phyloP scores from a whole-genome alignment of 78 protist genomes.

The Cavenderia fasciculata region DNA sequence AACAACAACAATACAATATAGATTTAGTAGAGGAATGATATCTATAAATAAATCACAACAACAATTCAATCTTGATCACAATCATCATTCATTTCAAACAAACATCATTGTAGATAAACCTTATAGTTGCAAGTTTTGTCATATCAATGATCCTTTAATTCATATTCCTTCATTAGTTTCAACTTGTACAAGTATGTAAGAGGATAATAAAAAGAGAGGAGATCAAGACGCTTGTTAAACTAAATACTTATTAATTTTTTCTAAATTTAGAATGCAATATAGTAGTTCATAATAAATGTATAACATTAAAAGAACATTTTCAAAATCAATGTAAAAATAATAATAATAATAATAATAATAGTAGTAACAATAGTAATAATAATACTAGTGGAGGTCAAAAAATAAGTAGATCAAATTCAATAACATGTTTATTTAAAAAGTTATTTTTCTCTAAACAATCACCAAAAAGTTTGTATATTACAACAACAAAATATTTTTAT shows the following conservation, averaged over 20 bases:
- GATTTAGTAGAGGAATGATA: too few relatives aligned
- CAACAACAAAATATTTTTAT: too few relatives aligned
- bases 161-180: neutral
- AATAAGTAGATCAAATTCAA: too few relatives aligned
- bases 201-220: too few relatives aligned
- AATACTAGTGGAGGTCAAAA: too few relatives aligned
- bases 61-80: neutral
- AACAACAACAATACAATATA: too few relatives aligned
- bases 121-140: neutral
- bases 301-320: neutral
- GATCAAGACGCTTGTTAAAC: neutral
- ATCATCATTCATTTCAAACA: neutral
- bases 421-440: too few relatives aligned
- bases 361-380: too few relatives aligned
- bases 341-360: too few relatives aligned
- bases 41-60: neutral
- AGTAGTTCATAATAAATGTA: conserved; percentile 34
- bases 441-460: too few relatives aligned
- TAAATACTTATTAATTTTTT: neutral
- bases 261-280: neutral
- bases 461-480: too few relatives aligned
- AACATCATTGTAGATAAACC: neutral
- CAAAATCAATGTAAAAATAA: neutral
- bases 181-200: conserved; percentile 12
- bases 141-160: neutral